Evolutionary conservation across 345 rosid genomes (phyloP).

Genomic region (Mangifera indica): DNA sequence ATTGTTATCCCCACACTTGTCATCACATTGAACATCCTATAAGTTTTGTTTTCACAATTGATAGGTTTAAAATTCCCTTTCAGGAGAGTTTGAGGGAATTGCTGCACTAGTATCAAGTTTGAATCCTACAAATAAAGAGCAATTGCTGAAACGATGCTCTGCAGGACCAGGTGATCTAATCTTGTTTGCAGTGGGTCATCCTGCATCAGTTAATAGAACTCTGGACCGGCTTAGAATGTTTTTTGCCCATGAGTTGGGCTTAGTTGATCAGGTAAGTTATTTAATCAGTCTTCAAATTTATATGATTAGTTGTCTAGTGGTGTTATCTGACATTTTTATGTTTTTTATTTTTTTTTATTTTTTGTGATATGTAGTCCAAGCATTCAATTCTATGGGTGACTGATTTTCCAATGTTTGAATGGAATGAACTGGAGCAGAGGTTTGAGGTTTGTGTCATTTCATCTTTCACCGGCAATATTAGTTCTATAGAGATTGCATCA

Average conservation of each 20-base stretch:
- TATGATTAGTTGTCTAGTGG: conserved; percentile 3
- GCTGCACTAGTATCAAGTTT: conserved; percentile 75
- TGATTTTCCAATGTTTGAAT: conserved; percentile 96
- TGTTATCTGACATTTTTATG: conserved; percentile 1
- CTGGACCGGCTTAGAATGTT: conserved; percentile 73
- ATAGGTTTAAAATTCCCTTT: conserved; percentile 12
- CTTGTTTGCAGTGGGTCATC: conserved; percentile 85
- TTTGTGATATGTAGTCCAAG: conserved; percentile 52
- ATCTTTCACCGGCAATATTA: neutral
- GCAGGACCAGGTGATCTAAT: conserved; percentile 84
- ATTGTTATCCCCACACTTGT: conserved; percentile 10
- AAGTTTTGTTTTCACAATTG: conserved; percentile 7
- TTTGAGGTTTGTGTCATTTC: conserved; percentile 64
- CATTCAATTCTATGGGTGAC: conserved; percentile 94
- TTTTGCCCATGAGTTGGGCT: conserved; percentile 68
- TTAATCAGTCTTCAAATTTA: conserved; percentile 17
- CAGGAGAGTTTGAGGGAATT: conserved; percentile 74
- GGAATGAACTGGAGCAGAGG: conserved; percentile 86
- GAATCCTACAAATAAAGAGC: conserved; percentile 43
- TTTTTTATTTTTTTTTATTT: conserved; percentile 12
- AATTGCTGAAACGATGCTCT: conserved; percentile 58
- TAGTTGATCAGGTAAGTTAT: conserved; percentile 70
- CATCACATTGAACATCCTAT: conserved; percentile 3
- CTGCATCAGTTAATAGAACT: conserved; percentile 67
- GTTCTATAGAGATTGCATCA: neutral